These are phyloP conservation scores for Evernia prunastri DNA, from an alignment of 495 filamentous ascomycete genomes.

Conservation along the genomic window DNA sequence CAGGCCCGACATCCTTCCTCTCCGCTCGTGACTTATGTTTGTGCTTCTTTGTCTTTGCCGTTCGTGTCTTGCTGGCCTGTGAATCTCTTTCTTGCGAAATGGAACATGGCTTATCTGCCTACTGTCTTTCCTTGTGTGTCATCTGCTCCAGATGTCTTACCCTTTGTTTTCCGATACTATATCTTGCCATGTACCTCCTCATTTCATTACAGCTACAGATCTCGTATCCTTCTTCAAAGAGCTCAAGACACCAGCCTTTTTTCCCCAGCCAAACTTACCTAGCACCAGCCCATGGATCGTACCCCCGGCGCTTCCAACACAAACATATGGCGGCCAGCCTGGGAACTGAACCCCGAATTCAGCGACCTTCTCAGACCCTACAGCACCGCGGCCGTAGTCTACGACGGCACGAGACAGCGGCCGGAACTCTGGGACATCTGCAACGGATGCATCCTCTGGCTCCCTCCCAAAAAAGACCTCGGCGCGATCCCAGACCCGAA, in stretches of 20 bases:
- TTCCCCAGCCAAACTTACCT: neutral
- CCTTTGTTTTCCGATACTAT: neutral
- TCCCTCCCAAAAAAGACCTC: slow-evolving; percentile 3
- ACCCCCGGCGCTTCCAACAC: neutral
- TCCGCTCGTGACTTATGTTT: neutral
- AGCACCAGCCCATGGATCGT: neutral
- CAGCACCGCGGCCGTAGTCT: neutral
- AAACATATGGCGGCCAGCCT: neutral
- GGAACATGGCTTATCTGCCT: neutral
- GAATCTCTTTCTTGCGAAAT: neutral
- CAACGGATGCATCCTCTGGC: slow-evolving; percentile 13
- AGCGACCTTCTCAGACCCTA: neutral
- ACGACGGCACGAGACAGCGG: neutral
- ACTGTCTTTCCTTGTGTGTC: neutral
- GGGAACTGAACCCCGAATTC: neutral
- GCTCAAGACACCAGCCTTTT: neutral
- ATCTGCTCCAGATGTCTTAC: neutral
- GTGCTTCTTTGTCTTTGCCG: neutral
- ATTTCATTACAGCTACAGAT: neutral
- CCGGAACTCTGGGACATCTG: slow-evolving; percentile 15
- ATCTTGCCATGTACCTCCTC: neutral
- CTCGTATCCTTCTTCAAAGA: neutral
- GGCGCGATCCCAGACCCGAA: neutral
- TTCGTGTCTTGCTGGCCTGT: neutral
- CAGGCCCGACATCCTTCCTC: neutral